Conservation (phyloP, 768 basidiomycete genomes). For the Termitomyces sp. region DNA sequence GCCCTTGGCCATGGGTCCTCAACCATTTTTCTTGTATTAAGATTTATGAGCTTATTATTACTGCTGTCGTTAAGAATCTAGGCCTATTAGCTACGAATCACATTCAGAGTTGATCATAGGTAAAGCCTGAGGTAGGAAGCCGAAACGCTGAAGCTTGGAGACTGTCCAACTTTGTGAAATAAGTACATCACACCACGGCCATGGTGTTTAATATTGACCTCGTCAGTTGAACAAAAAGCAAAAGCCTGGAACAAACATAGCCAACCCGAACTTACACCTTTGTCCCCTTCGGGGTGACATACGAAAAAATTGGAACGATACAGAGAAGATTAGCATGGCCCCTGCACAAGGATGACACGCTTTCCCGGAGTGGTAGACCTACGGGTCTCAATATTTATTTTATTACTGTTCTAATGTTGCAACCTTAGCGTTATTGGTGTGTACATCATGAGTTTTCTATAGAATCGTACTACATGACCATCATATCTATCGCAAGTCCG, state of each 20-base stretch:
- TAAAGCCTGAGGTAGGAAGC: no score
- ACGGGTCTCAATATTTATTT: constrained; percentile 40
- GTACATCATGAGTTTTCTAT: no score
- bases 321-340: constrained; percentile 99
- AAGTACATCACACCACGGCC: no score
- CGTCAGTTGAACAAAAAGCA: constrained; percentile 20
- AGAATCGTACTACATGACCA: no score
- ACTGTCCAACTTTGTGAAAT: no score
- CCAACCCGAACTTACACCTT: no score
- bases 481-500: no score
- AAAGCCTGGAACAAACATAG: constrained; percentile 1
- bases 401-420: background rate
- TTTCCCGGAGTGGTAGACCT: constrained; percentile 86
- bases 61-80: no score
- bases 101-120: no score
- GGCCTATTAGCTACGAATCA: no score
- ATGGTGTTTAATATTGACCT: background rate
- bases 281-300: constrained; percentile 91
- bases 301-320: constrained; percentile 99
- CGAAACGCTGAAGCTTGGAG: no score
- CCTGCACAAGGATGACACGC: constrained; percentile 99
- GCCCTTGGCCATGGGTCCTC: background rate
- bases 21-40: background rate
- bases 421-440: no score
- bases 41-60: background rate